Conservation (phyloP, 164 flowering plant species). For the Sedum album region DNA sequence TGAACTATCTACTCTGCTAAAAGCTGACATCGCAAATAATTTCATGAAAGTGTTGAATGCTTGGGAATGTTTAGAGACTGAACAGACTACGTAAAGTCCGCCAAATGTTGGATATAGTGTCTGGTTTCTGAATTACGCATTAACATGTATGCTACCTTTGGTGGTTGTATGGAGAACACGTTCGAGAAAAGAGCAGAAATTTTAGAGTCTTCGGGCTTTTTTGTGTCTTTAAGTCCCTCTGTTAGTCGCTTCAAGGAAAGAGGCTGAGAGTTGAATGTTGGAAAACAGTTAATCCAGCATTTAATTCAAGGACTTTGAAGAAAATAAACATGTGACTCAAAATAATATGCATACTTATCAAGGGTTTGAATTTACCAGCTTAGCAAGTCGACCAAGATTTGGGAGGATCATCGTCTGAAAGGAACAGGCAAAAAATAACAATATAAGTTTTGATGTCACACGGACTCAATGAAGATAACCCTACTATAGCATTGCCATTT, state of each 20-base stretch:
- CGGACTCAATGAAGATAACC: not conserved
- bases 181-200: constrained; percentile 67
- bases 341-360: not conserved
- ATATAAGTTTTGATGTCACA: not conserved
- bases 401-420: constrained; percentile 93
- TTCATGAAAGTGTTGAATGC: not conserved
- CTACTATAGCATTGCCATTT: not conserved
- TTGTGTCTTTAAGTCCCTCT: constrained; percentile 69
- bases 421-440: constrained; percentile 5
- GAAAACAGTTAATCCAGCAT: not conserved
- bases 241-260: constrained; percentile 70
- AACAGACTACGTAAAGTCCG: not conserved
- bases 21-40: not conserved
- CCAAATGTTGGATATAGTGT: not conserved
- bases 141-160: constrained; percentile 54
- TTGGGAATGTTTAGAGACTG: not conserved
- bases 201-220: constrained; percentile 53
- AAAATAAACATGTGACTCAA: not conserved
- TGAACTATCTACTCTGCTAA: not conserved
- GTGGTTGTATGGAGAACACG: constrained; percentile 56
- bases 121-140: not conserved
- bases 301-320: not conserved
- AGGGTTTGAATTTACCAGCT: constrained; percentile 53
- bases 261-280: constrained; percentile 47
- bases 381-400: constrained; percentile 67